phyloP scores from a whole-genome alignment of 768 basidiomycete genomes.

The Galerina sulciceps region DNA sequence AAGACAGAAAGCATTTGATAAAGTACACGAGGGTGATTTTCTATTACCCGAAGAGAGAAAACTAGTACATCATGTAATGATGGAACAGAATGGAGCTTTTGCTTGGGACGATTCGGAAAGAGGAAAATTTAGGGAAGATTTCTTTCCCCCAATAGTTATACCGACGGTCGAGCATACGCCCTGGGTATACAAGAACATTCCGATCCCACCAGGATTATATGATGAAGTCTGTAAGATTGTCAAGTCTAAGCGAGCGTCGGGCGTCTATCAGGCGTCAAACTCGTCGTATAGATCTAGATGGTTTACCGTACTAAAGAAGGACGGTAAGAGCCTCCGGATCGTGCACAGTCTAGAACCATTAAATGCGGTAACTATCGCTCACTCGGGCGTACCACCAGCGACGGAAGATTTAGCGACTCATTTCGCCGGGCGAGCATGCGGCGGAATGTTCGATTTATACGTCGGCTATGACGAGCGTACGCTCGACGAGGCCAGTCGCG shows the following conservation, averaged over 20 bases:
- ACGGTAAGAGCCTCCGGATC: slow-evolving; percentile 18
- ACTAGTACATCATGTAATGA: slow-evolving; percentile 37
- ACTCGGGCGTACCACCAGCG: slow-evolving; percentile 37
- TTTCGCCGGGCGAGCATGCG: slow-evolving; percentile 37
- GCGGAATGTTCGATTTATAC: slow-evolving; percentile 38
- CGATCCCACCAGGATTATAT: slow-evolving; percentile 16
- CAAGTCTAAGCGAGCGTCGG: slow-evolving; percentile 33
- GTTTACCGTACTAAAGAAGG: slow-evolving; percentile 31
- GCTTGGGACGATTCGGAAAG: slow-evolving; percentile 34
- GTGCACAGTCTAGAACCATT: slow-evolving; percentile 41
- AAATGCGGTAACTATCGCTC: slow-evolving; percentile 37
- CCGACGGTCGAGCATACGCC: slow-evolving; percentile 10
- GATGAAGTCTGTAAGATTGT: slow-evolving; percentile 1
- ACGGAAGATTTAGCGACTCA: slow-evolving; percentile 34
- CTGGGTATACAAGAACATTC: slow-evolving; percentile 14
- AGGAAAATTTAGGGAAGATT: slow-evolving; percentile 36
- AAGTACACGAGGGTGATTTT: slow-evolving; percentile 20
- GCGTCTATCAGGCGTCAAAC: slow-evolving; percentile 33
- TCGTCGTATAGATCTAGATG: slow-evolving; percentile 38
- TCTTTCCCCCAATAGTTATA: slow-evolving; percentile 28
- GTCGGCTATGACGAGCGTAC: slow-evolving; percentile 29
- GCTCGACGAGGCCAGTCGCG: slow-evolving; percentile 22
- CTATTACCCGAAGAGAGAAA: slow-evolving; percentile 21
- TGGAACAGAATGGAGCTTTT: slow-evolving; percentile 23
- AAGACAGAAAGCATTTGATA: slow-evolving; percentile 21